These are phyloP conservation scores for Ogataea philodendri DNA, from an alignment of 805 yeast species.

Conservation along the genomic window DNA sequence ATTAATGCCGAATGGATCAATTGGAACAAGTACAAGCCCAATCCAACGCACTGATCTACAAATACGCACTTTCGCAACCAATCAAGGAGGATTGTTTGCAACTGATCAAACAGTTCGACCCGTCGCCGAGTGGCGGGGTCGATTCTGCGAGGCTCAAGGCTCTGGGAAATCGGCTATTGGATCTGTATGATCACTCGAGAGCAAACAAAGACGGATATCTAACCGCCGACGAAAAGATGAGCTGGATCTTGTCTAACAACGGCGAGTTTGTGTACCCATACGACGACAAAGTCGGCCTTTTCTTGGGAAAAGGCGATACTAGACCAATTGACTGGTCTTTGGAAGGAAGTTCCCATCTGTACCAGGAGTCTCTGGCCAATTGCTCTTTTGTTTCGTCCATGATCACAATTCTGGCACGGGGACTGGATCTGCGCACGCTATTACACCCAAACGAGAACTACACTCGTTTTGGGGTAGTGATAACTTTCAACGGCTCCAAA, in stretches of 20 bases:
- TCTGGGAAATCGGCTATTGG: constrained; percentile 13
- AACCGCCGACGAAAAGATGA: constrained; percentile 18
- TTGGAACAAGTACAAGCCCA: constrained; percentile 10
- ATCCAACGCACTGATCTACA: constrained; percentile 5
- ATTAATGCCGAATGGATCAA: neutral
- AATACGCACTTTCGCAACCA: constrained; percentile 11
- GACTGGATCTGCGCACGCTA: constrained; percentile 28
- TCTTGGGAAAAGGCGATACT: constrained; percentile 7
- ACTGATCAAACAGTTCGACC: constrained; percentile 8
- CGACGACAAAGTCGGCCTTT: constrained; percentile 13
- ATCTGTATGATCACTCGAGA: constrained; percentile 13
- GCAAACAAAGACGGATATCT: constrained; percentile 1
- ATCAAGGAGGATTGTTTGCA: constrained; percentile 4
- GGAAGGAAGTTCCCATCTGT: constrained; percentile 32
- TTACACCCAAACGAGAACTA: constrained; percentile 27
- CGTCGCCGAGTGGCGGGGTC: constrained; percentile 1
- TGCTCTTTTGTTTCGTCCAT: constrained; percentile 77
- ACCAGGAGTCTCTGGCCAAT: constrained; percentile 55
- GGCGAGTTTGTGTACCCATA: constrained; percentile 5
- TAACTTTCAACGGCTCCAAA: constrained; percentile 52
- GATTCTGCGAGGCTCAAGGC: constrained; percentile 5
- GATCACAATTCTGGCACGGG: constrained; percentile 43
- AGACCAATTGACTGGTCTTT: constrained; percentile 7
- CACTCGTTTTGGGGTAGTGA: constrained; percentile 33
- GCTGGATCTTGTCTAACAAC: constrained; percentile 25